These are phyloP conservation scores for Crithidia thermophila DNA, from an alignment of 208 protist species.

Conservation along the genomic window DNA sequence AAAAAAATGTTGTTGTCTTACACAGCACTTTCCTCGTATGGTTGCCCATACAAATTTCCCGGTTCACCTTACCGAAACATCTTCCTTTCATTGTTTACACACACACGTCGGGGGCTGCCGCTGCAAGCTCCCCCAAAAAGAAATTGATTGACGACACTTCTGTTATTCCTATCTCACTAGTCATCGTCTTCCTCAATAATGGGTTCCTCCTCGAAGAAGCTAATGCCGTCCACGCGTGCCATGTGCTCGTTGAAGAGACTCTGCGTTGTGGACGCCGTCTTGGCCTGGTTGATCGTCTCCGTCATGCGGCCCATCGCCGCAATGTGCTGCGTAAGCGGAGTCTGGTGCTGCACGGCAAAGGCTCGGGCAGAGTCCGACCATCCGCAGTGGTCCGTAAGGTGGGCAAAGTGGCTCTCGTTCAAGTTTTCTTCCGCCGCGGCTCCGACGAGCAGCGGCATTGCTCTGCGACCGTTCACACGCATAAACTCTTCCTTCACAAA, in stretches of 20 bases:
- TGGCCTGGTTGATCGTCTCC: conserved; percentile 80
- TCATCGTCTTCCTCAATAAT: conserved; percentile 61
- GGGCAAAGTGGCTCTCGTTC: conserved; percentile 62
- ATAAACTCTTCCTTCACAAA: conserved; percentile 92
- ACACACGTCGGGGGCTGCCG: background rate
- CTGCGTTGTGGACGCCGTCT: conserved; percentile 59
- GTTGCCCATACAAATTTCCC: conserved; percentile 1
- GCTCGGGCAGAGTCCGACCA: conserved; percentile 82
- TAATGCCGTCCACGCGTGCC: conserved; percentile 78
- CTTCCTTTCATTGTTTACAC: background rate
- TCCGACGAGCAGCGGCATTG: conserved; percentile 84
- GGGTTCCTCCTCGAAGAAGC: conserved; percentile 81
- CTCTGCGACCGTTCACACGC: conserved; percentile 79
- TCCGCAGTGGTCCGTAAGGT: conserved; percentile 83
- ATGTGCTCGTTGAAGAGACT: conserved; percentile 83
- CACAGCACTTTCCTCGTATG: too few species aligned
- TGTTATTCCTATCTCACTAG: background rate
- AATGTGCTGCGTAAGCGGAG: conserved; percentile 82
- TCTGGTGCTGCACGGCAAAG: conserved; percentile 83
- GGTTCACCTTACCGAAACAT: background rate
- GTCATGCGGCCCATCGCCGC: conserved; percentile 89
- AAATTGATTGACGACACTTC: too few species aligned
- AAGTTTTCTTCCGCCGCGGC: conserved; percentile 66
- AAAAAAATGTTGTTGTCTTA: too few species aligned
- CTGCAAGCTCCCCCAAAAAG: background rate